These are phyloP conservation scores for Lichtheimia ornata DNA, from an alignment of 371 early-diverging fungal genomes.

Conservation along the genomic window DNA sequence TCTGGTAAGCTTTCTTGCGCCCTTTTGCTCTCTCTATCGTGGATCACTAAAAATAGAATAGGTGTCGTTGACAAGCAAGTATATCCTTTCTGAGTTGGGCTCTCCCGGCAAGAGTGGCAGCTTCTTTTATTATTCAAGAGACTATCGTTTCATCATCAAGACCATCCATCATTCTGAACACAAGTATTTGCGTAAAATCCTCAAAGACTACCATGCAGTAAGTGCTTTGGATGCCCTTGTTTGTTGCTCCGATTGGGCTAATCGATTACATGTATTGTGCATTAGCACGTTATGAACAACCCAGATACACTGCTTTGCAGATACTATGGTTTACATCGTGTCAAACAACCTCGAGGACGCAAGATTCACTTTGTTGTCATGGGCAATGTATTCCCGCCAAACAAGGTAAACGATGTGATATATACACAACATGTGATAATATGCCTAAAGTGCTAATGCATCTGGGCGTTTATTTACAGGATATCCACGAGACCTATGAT, in stretches of 20 bases:
- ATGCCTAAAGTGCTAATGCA: slow-evolving; percentile 2
- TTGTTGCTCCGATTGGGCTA: background rate
- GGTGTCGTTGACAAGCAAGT: slow-evolving; percentile 94
- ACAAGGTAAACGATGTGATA: slow-evolving; percentile 45
- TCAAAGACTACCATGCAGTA: slow-evolving; percentile 85
- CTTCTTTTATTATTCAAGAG: slow-evolving; percentile 97
- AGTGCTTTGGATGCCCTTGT: slow-evolving; percentile 6
- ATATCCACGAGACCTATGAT: slow-evolving; percentile 96
- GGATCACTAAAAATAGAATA: slow-evolving; percentile 19
- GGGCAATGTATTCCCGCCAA: slow-evolving; percentile 97
- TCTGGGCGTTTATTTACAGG: slow-evolving; percentile 30
- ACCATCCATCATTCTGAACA: slow-evolving; percentile 96
- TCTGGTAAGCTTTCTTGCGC: slow-evolving; percentile 55
- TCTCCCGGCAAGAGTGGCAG: slow-evolving; percentile 97
- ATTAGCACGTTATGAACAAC: slow-evolving; percentile 84
- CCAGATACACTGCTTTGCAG: slow-evolving; percentile 93
- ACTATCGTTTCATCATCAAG: slow-evolving; percentile 98
- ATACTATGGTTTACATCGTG: slow-evolving; percentile 94
- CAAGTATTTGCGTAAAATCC: slow-evolving; percentile 86
- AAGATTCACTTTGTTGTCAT: slow-evolving; percentile 99
- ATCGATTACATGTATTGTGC: background rate
- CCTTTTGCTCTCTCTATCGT: background rate
- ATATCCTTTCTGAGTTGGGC: slow-evolving; percentile 93
- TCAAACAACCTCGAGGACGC: slow-evolving; percentile 88
- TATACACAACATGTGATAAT: background rate